These are phyloP conservation scores for Paspalum notatum DNA, from an alignment of 176 grass and related monocot genomes.

Conservation along the genomic window DNA sequence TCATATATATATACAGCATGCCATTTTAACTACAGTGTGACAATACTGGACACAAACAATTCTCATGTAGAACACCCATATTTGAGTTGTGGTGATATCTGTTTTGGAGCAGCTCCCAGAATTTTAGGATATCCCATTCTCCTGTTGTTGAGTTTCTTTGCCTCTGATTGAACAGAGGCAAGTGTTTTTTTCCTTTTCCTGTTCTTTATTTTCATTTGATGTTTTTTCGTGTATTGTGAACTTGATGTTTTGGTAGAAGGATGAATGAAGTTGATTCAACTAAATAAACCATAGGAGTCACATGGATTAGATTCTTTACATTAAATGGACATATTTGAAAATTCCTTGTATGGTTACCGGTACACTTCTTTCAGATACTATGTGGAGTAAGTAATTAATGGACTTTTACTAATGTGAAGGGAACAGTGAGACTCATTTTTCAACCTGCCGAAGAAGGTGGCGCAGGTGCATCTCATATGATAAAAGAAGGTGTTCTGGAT, in stretches of 20 bases:
- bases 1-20: not conserved
- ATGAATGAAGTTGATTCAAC: not conserved
- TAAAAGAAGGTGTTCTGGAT: conserved; percentile 75
- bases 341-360: not conserved
- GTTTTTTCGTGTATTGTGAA: not conserved
- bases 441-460: conserved; percentile 96
- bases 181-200: not conserved
- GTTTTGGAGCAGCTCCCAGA: not conserved
- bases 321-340: not conserved
- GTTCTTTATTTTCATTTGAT: not conserved
- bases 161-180: not conserved
- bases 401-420: conserved; percentile 46
- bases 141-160: not conserved
- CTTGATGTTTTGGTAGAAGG: not conserved
- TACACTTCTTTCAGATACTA: not conserved
- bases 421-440: conserved; percentile 92
- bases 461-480: conserved; percentile 89
- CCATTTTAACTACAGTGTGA: not conserved
- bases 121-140: not conserved
- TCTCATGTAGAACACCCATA: not conserved
- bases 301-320: not conserved
- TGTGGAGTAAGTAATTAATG: not conserved
- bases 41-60: not conserved
- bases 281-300: not conserved
- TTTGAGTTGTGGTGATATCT: not conserved